Base-by-base conservation (phyloP, 2,329 filamentous ascomycete species). In the Akanthomyces uredinophilus region DNA sequence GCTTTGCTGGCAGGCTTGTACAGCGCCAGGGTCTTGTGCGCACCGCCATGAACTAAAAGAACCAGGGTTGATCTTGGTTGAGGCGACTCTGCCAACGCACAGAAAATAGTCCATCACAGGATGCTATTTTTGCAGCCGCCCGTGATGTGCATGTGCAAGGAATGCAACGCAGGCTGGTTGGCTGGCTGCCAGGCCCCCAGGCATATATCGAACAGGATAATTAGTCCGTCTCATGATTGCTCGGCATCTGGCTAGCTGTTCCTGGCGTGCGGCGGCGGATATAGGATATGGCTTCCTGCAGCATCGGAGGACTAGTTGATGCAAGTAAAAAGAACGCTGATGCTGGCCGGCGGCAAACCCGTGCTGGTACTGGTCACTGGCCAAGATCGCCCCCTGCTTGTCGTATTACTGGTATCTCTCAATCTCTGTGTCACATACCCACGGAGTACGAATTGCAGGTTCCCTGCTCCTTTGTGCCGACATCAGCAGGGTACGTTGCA, bases 181-280 rank as follows among this genome's bases (percentile, higher is more conserved):
- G 32, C 32, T 35, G 32, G 32, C 32, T 6, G 8, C 11, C 24
- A 2, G 56, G 20, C 37, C 37, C 41, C 27, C n/a, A 20, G 27
- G 20, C 50, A 41, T n/a, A 32, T 24, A 22, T 60, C 32, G 51
- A 51, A 44, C 44, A 20, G 47, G 47, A 29, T 35, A 44, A 44
- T 32, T 35, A 29, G 49, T 32, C 57, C 57, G 57, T 60, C 57
- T 60, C 27, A 60, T 60, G 49, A 53, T 53, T 43, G 35, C 47
- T 20, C 57, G 47, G 57, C 57, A 44, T 60, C 41, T 60, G 41
- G 54, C 44, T 50, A 60, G 49, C 39, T 60, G 57, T 60, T 53
- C 57, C 57, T 60, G 57, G 39, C 39, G 18, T 37, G 24, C 44
- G 13, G 47, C n/a, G 20, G 4, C 55, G 37, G 27, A 10, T 20